phyloP scores from a whole-genome alignment of 768 basidiomycete genomes.

The Cytidiella melzeri region DNA sequence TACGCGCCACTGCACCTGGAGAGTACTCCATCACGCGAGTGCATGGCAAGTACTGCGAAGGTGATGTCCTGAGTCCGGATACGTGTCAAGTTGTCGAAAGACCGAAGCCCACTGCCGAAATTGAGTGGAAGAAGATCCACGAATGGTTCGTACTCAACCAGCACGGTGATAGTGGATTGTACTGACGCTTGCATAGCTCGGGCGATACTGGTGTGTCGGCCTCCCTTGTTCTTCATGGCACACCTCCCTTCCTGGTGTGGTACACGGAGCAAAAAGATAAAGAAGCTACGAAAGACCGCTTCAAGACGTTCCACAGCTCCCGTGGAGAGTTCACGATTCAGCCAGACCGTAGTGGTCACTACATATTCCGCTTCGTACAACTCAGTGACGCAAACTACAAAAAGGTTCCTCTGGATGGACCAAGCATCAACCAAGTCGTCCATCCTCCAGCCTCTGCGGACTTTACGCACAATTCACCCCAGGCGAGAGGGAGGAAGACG shows the following conservation, averaged over 20 bases:
- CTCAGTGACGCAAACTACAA: slow-evolving; percentile 84
- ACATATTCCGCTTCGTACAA: slow-evolving; percentile 73
- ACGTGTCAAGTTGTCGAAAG: slow-evolving; percentile 70
- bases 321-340: slow-evolving; percentile 79
- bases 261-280: slow-evolving; percentile 72
- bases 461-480: slow-evolving; percentile 42
- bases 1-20: slow-evolving; percentile 60
- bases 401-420: slow-evolving; percentile 64
- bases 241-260: slow-evolving; percentile 81
- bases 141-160: slow-evolving; percentile 58
- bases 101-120: slow-evolving; percentile 75
- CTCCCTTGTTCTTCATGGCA: slow-evolving; percentile 79
- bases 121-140: slow-evolving; percentile 84
- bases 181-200: slow-evolving; percentile 42
- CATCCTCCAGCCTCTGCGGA: slow-evolving; percentile 83
- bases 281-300: slow-evolving; percentile 52
- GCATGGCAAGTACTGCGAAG: slow-evolving; percentile 74
- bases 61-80: slow-evolving; percentile 80
- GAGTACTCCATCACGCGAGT: slow-evolving; percentile 70
- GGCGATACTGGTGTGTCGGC: slow-evolving; percentile 91
- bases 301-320: slow-evolving; percentile 57
- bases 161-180: not conserved
- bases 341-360: slow-evolving; percentile 86
- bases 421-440: slow-evolving; percentile 80
- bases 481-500: slow-evolving; percentile 42